Evolutionary conservation across 2,329 filamentous ascomycete species (phyloP), one percentile per base, ranked within the genome.

Genomic region (Massarina eburnea): DNA sequence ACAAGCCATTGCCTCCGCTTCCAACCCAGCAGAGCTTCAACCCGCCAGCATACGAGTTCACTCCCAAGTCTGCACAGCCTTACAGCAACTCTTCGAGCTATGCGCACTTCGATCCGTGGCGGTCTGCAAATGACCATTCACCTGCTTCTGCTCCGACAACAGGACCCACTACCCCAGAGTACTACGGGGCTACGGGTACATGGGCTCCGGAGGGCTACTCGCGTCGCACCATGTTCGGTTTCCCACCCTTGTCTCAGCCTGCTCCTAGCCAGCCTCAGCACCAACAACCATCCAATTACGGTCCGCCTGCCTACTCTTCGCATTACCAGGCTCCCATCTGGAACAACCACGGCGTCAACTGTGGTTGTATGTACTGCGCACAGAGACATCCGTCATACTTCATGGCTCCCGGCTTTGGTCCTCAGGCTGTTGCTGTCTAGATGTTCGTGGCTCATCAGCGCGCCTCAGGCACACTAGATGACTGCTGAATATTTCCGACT

Each of bases 71-170:
- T 32, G 60, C 61, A 29, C 67, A 70, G 48, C 48, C 62, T 4
- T 64, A 71, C 65, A 63, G 55, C 43, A 67, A 55, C 42, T 43
- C 55, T 52, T 51, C 62, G 46, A 53, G 54, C 46, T 71, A 68
- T 48, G 52, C 61, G 6, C 65, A 68, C 47, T 71, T 71, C 60
- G 72, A 76, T 50, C 68, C 71, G 20, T 75, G 73, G 67, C 67
- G 66, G 48, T 64, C 68, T 48, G 58, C 57, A 59, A 77, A 48
- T 65, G 69, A 72, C 18, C 61, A 74, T 48, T 80, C 78, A 37
- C 79, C 79, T 48, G 73, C 76, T n/a, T 80, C 78, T 21, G 76
- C 76, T 36, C 75, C 77, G 14, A 76, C 78, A 47, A 80, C 78
- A 27, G 77, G 76, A 32, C 74, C 78, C 18, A 75, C 75, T 39